Base-by-base conservation (phyloP, 1,284 basidiomycete species). In the Neonothopanus nambi region DNA sequence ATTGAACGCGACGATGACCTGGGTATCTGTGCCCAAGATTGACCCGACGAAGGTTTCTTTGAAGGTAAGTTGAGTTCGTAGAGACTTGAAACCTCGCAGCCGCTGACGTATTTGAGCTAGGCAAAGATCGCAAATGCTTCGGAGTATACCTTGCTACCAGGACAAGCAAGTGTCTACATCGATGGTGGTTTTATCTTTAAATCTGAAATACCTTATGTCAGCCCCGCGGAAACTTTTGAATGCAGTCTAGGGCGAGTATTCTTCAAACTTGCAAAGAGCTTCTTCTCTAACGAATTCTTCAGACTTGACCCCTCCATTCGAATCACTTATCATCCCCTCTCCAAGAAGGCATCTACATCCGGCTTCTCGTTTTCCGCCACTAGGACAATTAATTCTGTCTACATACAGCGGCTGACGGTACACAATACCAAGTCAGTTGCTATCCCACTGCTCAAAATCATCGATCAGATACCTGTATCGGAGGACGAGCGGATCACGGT, bases 91-190 rank as follows among this genome's bases (percentile, higher is more conserved):
- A n/a, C n/a, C n/a, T n/a, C n/a, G n/a, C n/a, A n/a, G n/a, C n/a
- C 23, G n/a, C n/a, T n/a, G n/a, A n/a, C n/a, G n/a, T n/a, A n/a
- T n/a, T n/a, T n/a, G n/a, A n/a, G n/a, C 2, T 42, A 73, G 72
- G 71, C 71, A 2, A 69, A 64, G 24, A 66, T 76, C 24, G 69
- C 64, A 52, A 76, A 75, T 46, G 59, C 63, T 0, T 75, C 74
- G 1, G 67, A 72, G 18, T 75, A 72, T 50, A 69, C 71, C 0
- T 58, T 75, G 1, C 61, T 76, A 15, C 30, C 51, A 3, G 74
- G 74, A 1, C 47, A 52, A 13, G 67, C 66, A 0, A 71, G 66
- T 30, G 62, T 76, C 11, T 76, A 74, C 52, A 68, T 76, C 1
- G 72, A 75, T 48, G 67, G 67, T 39, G 73, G 70, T 42, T 74